Base-by-base conservation (phyloP, 129 eudicot species). In the Flaveria sonorensis region DNA sequence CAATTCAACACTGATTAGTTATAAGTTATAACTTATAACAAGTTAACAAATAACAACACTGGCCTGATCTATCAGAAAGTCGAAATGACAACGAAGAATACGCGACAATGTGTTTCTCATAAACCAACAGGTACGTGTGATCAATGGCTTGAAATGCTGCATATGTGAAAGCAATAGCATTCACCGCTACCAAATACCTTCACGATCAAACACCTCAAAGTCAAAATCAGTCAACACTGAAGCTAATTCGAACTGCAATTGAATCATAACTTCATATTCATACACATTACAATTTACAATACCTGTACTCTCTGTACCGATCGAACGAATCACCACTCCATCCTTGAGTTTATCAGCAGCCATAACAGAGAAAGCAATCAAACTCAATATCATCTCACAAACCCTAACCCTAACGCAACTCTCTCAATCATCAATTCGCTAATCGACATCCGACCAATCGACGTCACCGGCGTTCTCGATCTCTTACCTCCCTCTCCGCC, bases 271-370 rank as follows among this genome's bases (percentile, higher is more conserved):
- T 36, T 36, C 40, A 36, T 36, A n/a, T n/a, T n/a, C 40, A 36
- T 36, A 36, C 7, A 36, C 7, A 36, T 5, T 36, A 36, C 40
- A 36, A 5, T 36, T 36, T 4, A 36, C 40, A 36, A 42, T 80
- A 94, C 99, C 92, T 87, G 84, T 94, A 94, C 71, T 94, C 99
- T 65, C 68, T 87, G 77, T 94, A 91, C 10, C 99, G 92, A 86
- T 91, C 96, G 71, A 87, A 94, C 6, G 99, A 94, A 67, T 94
- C 97, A 32, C 97, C 99, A 71, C 93, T 91, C 99, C 99, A 94
- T 5, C 99, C 99, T 68, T 94, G 87, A 50, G 99, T 94, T 51
- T 87, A 85, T 94, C 92, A 55, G 96, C 85, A 28, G 93, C 99
- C 99, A 94, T 91, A 57, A 94, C 90, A 8, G 93, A 81, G 24